Percentiles rank a stretch among this genome's conserved stretches.
Evolutionary conservation across 495 filamentous ascomycete species (phyloP).

Genomic region (Jackrogersella minutella): DNA sequence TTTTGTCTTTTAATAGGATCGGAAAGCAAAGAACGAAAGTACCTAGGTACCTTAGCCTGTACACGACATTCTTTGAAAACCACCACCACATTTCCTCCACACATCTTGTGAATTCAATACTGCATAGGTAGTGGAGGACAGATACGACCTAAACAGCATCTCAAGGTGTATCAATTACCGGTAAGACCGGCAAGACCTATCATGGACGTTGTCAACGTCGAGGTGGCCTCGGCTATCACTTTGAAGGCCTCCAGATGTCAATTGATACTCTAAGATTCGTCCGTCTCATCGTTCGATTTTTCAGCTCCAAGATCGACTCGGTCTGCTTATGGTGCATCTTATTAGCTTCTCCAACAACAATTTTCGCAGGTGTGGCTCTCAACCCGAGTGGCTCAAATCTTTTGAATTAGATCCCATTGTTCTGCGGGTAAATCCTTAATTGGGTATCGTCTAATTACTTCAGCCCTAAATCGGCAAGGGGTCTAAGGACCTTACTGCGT

Average conservation of each 20-base stretch:
- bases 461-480: constrained; percentile 17
- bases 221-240: constrained; percentile 1
- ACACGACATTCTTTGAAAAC: no score
- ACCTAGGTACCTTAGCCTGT: no score
- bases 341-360: constrained; percentile 6
- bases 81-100: no score
- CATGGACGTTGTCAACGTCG: not conserved
- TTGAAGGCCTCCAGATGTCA: not conserved
- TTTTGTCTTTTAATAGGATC: constrained; percentile 5
- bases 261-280: not conserved
- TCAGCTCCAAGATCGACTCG: constrained; percentile 9
- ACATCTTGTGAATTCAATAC: no score
- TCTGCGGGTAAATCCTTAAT: not conserved
- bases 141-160: no score
- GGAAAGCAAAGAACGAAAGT: not conserved
- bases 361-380: not conserved
- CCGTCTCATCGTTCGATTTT: constrained; percentile 1
- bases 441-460: constrained; percentile 5
- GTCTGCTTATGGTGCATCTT: not conserved
- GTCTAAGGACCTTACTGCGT: no score
- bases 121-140: no score
- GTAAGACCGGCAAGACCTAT: not conserved
- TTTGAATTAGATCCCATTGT: not conserved
- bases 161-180: no score
- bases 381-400: not conserved